Conservation (phyloP, 2,329 filamentous ascomycete species). For the Fusarium brevicatenulatum region DNA sequence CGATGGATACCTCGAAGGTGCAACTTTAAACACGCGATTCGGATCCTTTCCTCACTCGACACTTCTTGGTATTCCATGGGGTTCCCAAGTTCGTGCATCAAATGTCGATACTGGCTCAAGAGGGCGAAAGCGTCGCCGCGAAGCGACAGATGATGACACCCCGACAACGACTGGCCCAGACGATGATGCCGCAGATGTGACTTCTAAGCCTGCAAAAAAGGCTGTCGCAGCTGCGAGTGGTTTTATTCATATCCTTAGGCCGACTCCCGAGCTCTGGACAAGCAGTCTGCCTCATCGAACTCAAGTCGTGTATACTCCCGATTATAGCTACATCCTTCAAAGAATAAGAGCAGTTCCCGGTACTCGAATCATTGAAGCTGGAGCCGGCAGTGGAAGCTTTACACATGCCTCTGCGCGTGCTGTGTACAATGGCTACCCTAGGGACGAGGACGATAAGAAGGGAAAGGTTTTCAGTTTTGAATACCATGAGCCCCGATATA, state of each 20-base stretch:
- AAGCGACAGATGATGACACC: constrained; percentile 57
- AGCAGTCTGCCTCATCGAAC: constrained; percentile 82
- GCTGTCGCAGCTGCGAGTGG: constrained; percentile 69
- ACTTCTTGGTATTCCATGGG: constrained; percentile 83
- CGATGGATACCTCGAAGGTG: constrained; percentile 79
- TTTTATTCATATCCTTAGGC: constrained; percentile 81
- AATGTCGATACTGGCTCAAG: constrained; percentile 92
- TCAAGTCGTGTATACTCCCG: constrained; percentile 87
- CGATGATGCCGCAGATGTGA: constrained; percentile 46
- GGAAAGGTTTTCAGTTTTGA: constrained; percentile 87
- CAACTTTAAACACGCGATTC: constrained; percentile 90
- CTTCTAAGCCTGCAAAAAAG: constrained; percentile 55
- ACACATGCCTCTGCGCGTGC: constrained; percentile 81
- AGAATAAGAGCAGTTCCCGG: constrained; percentile 79
- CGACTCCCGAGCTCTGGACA: constrained; percentile 86
- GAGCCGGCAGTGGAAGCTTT: constrained; percentile 84
- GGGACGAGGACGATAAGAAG: constrained; percentile 53
- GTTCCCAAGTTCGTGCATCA: constrained; percentile 89
- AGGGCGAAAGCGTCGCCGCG: constrained; percentile 73
- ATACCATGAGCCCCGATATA: constrained; percentile 77
- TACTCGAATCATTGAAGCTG: constrained; percentile 79
- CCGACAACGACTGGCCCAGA: constrained; percentile 49
- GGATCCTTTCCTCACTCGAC: constrained; percentile 89
- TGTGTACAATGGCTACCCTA: constrained; percentile 77
- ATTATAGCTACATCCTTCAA: constrained; percentile 86